Percentiles rank a stretch among this genome's conserved stretches.
phyloP scores from a whole-genome alignment of 2,329 filamentous ascomycete genomes.

The Metarhizium album region DNA sequence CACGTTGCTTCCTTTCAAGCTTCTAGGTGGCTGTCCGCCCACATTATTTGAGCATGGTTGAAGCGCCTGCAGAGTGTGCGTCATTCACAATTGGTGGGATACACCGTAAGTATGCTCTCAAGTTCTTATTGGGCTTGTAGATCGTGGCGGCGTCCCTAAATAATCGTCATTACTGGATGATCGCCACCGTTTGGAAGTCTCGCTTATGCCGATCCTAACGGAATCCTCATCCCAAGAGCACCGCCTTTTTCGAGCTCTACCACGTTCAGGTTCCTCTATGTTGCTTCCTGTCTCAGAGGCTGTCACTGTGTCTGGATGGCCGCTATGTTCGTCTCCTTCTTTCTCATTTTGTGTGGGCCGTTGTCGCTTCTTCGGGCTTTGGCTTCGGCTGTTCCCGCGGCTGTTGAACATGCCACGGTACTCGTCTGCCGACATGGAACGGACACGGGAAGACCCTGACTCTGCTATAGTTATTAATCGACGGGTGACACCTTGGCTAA shows the following conservation, averaged over 20 bases:
- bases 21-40: too few relatives aligned
- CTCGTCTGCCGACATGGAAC: not conserved
- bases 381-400: not conserved
- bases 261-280: not conserved
- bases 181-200: not conserved
- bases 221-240: not conserved
- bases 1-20: too few relatives aligned
- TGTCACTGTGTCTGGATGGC: not conserved
- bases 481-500: slow-evolving; percentile 1
- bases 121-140: not conserved
- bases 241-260: not conserved
- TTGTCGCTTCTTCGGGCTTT: not conserved
- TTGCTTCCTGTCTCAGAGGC: not conserved
- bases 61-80: too few relatives aligned
- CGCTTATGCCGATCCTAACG: not conserved
- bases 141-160: not conserved
- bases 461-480: slow-evolving; percentile 1
- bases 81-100: too few relatives aligned
- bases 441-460: not conserved
- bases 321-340: not conserved
- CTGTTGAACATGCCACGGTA: slow-evolving; percentile 1
- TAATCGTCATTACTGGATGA: not conserved
- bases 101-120: not conserved
- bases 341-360: not conserved
- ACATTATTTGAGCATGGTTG: too few relatives aligned